Evolutionary conservation across 2,329 filamentous ascomycete species (phyloP), one percentile per base, ranked within the genome.

Genomic region (Alternaria consortialis): DNA sequence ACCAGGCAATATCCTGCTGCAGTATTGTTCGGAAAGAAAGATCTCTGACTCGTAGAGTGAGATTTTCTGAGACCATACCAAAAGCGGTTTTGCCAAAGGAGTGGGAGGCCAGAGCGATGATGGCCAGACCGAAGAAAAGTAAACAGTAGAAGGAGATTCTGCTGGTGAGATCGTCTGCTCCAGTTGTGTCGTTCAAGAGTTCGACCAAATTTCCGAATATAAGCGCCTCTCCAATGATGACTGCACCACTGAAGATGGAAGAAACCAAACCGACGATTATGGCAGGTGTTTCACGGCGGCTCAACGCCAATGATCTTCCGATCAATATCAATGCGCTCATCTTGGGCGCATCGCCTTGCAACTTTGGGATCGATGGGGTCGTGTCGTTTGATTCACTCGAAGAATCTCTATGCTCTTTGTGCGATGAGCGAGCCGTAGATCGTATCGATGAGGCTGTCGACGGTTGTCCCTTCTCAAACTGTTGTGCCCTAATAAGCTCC

Each of bases 1-100:
- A 84, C 82, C 83, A 85, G 9, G 77, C 63, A 72, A 88, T 84
- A 60, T 87, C 84, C 67, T 88, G 86, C 20, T 82, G 80, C 6
- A 88, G 77, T 1, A 86, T 83, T 50, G 83, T 84, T 47, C 81
- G 78, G 56, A 89, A 77, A 2, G 83, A 81, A 5, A 78, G 67
- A 34, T 80, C 78, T 42, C 83, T 79, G 12, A 84, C 77, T 12
- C 81, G 78, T 15, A 79, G 72, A 7, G 82, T 78, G 23, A 84
- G 72, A 34, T 81, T 79, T 27, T 83, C 80, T 1, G 83, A 83
- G 1, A 83, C 81, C 9, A 83, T 67, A 4, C 83, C 83, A 61
- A 85, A 85, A 7, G 79, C 78, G n/a, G 77, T 80, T 17, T 83
- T 83, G 31, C 80, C 81, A 12, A 73, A 70, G 8, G 76, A 74